These are phyloP conservation scores for Saccharomycopsis malanga DNA, from an alignment of 805 yeast species.

Conservation along the genomic window DNA sequence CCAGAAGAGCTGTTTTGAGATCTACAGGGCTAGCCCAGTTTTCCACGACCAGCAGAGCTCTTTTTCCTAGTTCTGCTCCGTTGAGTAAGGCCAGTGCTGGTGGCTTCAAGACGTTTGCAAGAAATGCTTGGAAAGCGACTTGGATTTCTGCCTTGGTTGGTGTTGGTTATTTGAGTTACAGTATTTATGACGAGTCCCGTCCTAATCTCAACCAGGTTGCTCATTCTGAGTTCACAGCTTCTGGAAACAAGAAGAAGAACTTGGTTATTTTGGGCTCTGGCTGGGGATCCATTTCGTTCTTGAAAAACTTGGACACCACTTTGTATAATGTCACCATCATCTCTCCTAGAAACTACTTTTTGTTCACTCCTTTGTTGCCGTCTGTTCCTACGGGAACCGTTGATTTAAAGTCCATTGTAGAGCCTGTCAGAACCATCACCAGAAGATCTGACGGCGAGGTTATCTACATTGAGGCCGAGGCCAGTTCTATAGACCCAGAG, in stretches of 20 bases:
- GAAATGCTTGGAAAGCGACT: constrained; percentile 39
- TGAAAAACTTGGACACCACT: constrained; percentile 79
- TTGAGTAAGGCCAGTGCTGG: background rate
- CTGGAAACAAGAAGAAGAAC: constrained; percentile 37
- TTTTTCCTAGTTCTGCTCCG: too few relatives aligned
- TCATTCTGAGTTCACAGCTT: constrained; percentile 40
- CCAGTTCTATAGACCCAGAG: constrained; percentile 71
- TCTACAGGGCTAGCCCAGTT: background rate
- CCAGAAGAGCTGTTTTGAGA: background rate
- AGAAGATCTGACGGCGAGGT: constrained; percentile 75
- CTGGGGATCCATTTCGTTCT: constrained; percentile 87
- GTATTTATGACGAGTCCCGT: constrained; percentile 53
- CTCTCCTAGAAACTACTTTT: constrained; percentile 91
- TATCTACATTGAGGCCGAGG: constrained; percentile 83
- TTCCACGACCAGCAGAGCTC: too few relatives aligned
- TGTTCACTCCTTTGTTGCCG: constrained; percentile 93
- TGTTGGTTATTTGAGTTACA: constrained; percentile 54
- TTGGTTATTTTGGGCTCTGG: constrained; percentile 79
- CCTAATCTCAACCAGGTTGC: constrained; percentile 59
- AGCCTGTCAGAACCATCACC: constrained; percentile 83
- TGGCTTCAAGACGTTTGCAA: background rate
- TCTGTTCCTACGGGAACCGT: constrained; percentile 93
- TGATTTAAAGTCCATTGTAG: constrained; percentile 84
- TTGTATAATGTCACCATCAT: constrained; percentile 83
- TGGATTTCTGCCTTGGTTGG: constrained; percentile 44